These are phyloP conservation scores for Tubosaeta sp. DNA, from an alignment of 768 basidiomycete species.

Conservation along the genomic window DNA sequence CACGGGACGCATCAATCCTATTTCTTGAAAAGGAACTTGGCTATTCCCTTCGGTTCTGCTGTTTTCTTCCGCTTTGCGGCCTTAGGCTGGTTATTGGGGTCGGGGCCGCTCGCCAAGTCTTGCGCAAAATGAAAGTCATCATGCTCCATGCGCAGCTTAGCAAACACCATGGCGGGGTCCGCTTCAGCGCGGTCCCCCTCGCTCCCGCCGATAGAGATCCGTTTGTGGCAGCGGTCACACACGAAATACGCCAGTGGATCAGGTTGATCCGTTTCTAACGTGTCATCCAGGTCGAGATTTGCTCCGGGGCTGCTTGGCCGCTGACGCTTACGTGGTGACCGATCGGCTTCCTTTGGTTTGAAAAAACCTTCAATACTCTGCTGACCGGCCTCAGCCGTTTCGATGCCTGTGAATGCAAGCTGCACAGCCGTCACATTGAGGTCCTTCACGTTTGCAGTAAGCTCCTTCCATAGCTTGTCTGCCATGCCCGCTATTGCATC, in stretches of 20 bases:
- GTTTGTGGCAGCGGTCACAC: conserved; percentile 58
- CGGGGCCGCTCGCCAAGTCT: conserved; percentile 54
- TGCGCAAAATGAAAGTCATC: conserved; percentile 87
- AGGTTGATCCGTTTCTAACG: not conserved
- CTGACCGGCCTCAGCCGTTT: conserved; percentile 72
- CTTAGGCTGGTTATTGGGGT: conserved; percentile 6
- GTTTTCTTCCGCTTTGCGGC: conserved; percentile 31
- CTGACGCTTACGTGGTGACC: conserved; percentile 35
- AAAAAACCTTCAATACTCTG: conserved; percentile 88
- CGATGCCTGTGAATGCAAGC: conserved; percentile 77
- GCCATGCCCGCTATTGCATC: conserved; percentile 74
- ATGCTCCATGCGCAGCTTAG: conserved; percentile 61
- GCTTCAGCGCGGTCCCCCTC: conserved; percentile 17
- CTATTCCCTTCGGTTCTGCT: conserved; percentile 37
- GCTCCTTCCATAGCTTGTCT: conserved; percentile 82
- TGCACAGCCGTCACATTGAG: conserved; percentile 71
- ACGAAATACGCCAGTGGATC: conserved; percentile 36
- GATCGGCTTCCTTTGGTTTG: conserved; percentile 29
- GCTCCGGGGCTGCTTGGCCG: conserved; percentile 28
- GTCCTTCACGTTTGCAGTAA: conserved; percentile 52
- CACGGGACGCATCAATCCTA: conserved; percentile 6
- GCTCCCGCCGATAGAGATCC: conserved; percentile 33
- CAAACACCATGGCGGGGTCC: conserved; percentile 34
- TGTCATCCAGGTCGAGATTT: not conserved
- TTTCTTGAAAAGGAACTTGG: conserved; percentile 43